Conservation (phyloP, 345 rosid genomes). For the Eucalyptus polybractea region DNA sequence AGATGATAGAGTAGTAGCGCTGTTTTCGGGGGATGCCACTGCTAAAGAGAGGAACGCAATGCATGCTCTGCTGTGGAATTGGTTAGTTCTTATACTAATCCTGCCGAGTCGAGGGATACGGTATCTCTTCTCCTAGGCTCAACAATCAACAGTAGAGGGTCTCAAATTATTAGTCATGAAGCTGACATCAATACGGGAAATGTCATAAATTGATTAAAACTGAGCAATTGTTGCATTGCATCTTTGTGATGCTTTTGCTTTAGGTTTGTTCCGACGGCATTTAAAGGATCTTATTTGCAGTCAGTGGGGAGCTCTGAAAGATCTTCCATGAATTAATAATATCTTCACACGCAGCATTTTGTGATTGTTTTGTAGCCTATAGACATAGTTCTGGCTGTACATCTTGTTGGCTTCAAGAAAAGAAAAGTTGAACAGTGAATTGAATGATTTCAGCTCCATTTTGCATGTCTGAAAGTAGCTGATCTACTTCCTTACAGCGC, state of each 20-base stretch:
- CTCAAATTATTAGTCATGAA: not conserved
- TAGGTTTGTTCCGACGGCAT: not conserved
- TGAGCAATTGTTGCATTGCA: not conserved
- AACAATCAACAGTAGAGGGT: not conserved
- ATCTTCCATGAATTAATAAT: not conserved
- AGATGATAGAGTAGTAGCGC: constrained; percentile 75
- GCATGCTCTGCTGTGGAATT: constrained; percentile 89
- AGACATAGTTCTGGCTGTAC: not conserved
- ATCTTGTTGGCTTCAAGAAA: not conserved
- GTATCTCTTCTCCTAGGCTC: not conserved
- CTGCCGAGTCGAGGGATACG: not conserved
- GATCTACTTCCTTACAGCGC: constrained; percentile 37
- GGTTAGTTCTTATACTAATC: constrained; percentile 18
- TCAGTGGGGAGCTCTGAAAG: not conserved
- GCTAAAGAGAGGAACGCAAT: constrained; percentile 63
- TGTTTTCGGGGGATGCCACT: constrained; percentile 41
- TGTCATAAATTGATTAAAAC: not conserved
- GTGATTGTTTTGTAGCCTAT: not conserved
- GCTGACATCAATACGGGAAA: not conserved
- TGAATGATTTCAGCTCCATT: not conserved
- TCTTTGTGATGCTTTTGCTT: not conserved
- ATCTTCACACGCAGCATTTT: not conserved
- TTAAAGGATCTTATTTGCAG: not conserved
- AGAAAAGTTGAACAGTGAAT: not conserved
- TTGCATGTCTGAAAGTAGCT: not conserved